These are phyloP conservation scores for Camellia sinensis DNA, from an alignment of 148 eudicot species.

Conservation along the genomic window DNA sequence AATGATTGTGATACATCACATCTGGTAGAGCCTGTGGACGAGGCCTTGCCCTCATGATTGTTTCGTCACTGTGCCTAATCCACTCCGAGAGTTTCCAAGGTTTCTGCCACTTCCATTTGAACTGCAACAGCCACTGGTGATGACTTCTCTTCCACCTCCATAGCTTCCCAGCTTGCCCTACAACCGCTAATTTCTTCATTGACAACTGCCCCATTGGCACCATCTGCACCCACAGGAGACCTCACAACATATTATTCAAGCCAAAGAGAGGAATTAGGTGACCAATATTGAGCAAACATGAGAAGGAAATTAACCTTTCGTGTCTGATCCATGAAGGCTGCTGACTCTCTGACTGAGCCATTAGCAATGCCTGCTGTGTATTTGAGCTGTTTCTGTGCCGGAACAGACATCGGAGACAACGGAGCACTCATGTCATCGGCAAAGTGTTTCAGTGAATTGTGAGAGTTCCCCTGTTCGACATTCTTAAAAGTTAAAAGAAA, in stretches of 20 bases:
- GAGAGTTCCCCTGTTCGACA: conserved; percentile 54
- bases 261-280: conserved; percentile 3
- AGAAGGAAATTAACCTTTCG: conserved; percentile 57
- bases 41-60: conserved; percentile 73
- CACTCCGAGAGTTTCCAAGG: conserved; percentile 98
- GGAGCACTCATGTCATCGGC: conserved; percentile 72
- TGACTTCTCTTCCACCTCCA: conserved; percentile 99
- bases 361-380: conserved; percentile 90
- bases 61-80: conserved; percentile 97
- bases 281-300: neutral
- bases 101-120: conserved; percentile 99
- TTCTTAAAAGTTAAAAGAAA: neutral
- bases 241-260: conserved; percentile 1
- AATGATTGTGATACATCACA: conserved; percentile 36
- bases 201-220: conserved; percentile 81
- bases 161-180: conserved; percentile 82
- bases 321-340: conserved; percentile 69
- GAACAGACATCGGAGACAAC: conserved; percentile 73
- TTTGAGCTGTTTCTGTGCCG: conserved; percentile 92
- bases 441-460: conserved; percentile 56
- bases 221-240: conserved; percentile 52
- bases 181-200: conserved; percentile 79
- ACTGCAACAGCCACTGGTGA: conserved; percentile 95
- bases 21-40: conserved; percentile 75
- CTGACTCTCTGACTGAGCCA: conserved; percentile 68